These are phyloP conservation scores for Neodidymelliopsis sp. DNA, from an alignment of 2,329 filamentous ascomycete species.

Conservation along the genomic window DNA sequence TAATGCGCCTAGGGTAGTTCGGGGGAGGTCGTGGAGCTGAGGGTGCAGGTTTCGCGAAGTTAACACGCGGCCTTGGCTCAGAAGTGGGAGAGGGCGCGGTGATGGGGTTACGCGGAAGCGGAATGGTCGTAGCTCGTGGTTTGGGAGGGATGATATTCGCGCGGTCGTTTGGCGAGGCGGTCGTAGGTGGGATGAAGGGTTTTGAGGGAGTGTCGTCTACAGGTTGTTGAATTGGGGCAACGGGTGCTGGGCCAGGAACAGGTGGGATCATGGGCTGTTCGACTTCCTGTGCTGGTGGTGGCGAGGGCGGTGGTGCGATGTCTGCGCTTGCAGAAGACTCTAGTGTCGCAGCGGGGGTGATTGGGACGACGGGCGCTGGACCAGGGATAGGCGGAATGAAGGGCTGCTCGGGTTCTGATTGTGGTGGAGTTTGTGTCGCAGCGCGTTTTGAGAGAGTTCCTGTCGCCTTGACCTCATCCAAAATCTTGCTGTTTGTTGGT, in stretches of 20 bases:
- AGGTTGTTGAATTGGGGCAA: constrained; percentile 14
- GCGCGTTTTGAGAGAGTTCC: constrained; percentile 28
- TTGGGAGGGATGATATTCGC: constrained; percentile 8
- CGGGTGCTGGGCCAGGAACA: background rate
- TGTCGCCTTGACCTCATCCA: constrained; percentile 38
- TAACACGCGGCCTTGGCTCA: constrained; percentile 2
- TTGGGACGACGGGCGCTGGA: constrained; percentile 16
- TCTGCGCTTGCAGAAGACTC: background rate
- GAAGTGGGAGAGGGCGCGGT: constrained; percentile 22
- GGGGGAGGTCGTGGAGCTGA: constrained; percentile 9
- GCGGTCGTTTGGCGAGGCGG: constrained; percentile 10
- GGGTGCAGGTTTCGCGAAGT: constrained; percentile 15
- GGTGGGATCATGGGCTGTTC: constrained; percentile 1
- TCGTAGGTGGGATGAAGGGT: constrained; percentile 8
- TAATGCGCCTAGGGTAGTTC: constrained; percentile 21
- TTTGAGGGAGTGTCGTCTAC: background rate
- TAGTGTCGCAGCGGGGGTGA: constrained; percentile 3
- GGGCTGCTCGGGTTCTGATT: constrained; percentile 5
- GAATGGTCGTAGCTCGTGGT: constrained; percentile 31
- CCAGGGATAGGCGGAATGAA: constrained; percentile 12
- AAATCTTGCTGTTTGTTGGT: constrained; percentile 39
- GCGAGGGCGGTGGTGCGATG: background rate
- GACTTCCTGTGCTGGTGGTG: background rate
- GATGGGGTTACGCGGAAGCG: constrained; percentile 31
- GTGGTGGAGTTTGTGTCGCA: background rate